A percentile compares a stretch with the other conserved stretches of the same genome.
Evolutionary conservation across 306 rosid species (phyloP).

Genomic region (Neltuma alba): DNA sequence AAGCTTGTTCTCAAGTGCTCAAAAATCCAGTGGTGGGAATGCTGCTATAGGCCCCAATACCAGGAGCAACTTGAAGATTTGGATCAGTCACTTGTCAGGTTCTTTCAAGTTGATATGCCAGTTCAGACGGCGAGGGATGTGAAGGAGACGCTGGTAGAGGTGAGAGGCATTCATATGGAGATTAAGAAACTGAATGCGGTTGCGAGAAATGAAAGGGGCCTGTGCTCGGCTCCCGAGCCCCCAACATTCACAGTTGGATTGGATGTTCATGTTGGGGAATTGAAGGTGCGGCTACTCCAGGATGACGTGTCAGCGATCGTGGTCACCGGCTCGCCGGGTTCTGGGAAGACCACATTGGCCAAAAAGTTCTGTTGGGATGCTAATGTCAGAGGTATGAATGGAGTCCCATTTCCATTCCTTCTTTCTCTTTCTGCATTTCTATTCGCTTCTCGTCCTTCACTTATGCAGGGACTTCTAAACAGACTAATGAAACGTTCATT

Average conservation of each 20-base stretch:
- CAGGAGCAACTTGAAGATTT: conserved; percentile 41
- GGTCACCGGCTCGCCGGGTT: conserved; percentile 55
- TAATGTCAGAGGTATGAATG: conserved; percentile 46
- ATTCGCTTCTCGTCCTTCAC: neutral
- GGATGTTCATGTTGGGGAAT: conserved; percentile 45
- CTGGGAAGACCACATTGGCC: conserved; percentile 61
- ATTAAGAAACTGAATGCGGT: neutral
- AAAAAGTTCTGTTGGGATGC: conserved; percentile 49
- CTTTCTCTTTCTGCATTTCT: neutral
- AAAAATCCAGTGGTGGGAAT: conserved; percentile 42
- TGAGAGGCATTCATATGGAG: neutral
- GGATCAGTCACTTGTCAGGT: conserved; percentile 18
- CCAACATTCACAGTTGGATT: conserved; percentile 51
- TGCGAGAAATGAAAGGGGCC: conserved; percentile 18
- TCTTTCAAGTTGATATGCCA: conserved; percentile 31
- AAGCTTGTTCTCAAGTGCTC: conserved; percentile 42
- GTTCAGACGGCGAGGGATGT: conserved; percentile 29
- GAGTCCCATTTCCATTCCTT: neutral
- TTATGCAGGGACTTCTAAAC: neutral
- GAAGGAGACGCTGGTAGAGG: neutral
- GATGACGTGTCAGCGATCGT: conserved; percentile 36
- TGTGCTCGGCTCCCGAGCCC: conserved; percentile 44
- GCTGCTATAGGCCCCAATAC: conserved; percentile 24
- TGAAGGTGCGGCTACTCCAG: conserved; percentile 51
- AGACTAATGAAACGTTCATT: neutral